Percentiles rank a stretch among this genome's conserved stretches.
Conservation (phyloP, 2,329 filamentous ascomycete species). For the Calonectria pteridis region DNA sequence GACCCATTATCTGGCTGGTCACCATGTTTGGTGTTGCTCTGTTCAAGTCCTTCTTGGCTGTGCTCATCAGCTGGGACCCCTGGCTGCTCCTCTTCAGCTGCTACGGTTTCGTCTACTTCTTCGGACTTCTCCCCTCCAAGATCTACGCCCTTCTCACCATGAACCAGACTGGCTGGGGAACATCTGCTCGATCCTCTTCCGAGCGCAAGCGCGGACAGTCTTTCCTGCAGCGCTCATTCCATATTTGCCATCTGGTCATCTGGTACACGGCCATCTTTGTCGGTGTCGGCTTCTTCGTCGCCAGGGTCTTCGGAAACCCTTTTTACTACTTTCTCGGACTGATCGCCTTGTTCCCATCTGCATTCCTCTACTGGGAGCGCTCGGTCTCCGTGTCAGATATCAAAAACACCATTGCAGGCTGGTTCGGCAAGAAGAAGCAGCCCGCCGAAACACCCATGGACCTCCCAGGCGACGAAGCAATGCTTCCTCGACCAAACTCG, state of each 20-base stretch:
- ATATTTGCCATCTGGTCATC: slow-evolving; percentile 26
- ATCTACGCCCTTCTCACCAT: slow-evolving; percentile 29
- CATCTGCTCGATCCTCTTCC: slow-evolving; percentile 22
- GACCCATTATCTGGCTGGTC: slow-evolving; percentile 28
- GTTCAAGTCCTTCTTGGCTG: slow-evolving; percentile 28
- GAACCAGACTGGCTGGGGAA: slow-evolving; percentile 31
- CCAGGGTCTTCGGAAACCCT: slow-evolving; percentile 15
- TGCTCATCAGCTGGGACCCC: slow-evolving; percentile 27
- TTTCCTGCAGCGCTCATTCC: slow-evolving; percentile 27
- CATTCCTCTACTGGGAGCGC: slow-evolving; percentile 25
- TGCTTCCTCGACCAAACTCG: background rate
- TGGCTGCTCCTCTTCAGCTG: slow-evolving; percentile 30
- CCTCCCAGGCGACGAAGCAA: background rate
- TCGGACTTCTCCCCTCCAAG: slow-evolving; percentile 31
- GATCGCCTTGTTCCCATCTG: slow-evolving; percentile 18
- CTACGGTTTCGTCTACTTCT: slow-evolving; percentile 34
- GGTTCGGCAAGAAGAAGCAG: background rate
- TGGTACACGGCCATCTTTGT: slow-evolving; percentile 30
- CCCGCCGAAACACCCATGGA: background rate
- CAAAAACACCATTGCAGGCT: background rate
- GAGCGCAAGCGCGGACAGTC: slow-evolving; percentile 27
- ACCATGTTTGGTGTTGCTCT: slow-evolving; percentile 32
- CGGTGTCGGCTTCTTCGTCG: slow-evolving; percentile 27
- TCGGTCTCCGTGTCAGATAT: background rate
- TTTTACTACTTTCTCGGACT: slow-evolving; percentile 22